Evolutionary conservation across 495 filamentous ascomycete genomes (phyloP), one percentile per base, ranked within the genome.

Genomic region (Poronia punctata): DNA sequence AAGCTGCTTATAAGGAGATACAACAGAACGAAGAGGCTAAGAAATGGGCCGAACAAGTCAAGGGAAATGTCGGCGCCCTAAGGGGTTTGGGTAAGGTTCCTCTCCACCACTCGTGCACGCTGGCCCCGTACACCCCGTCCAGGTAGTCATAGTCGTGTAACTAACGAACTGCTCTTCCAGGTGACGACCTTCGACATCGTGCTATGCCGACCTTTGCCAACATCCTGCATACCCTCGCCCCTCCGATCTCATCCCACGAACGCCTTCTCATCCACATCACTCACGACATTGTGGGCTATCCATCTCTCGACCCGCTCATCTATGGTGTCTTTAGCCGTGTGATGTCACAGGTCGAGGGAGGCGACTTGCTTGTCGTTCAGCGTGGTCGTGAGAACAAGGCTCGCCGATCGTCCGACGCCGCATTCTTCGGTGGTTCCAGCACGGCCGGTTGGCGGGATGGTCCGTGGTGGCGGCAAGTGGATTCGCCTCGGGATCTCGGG

Each of bases 291-390:
- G 79, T 87, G 34, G 86, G 85, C 38, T 99, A 99, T 62, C 92
- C 93, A 7, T 88, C 84, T 26, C 79, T 99, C 44, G 89, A 97
- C 61, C 88, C 89, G 8, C 76, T 96, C 19, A 86, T 97, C 54
- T 89, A 95, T 62, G 73, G 74, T 22, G 88, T 92, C 49, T 99
- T 99, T 70, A 88, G 85, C 39, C 82, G 88, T 36, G 90, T 99
- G 30, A 99, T 99, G 92, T 72, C 89, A 21, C 92, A 99, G 64
- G 92, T 99, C 38, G 92, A 99, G 64, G 92, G 92, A 40, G 92
- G 92, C 16, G 92, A 97, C 57, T 77, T 99, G n/a, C 69, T 97
- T 24, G 93, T 99, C 43, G 80, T 97, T 53, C 92, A 97, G 65
- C 80, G 88, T 1, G 92, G 92, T 2, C 84, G 86, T 44, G 86